phyloP scores from a whole-genome alignment of 2,329 filamentous ascomycete genomes.

The Sphaerostilbella broomeana region DNA sequence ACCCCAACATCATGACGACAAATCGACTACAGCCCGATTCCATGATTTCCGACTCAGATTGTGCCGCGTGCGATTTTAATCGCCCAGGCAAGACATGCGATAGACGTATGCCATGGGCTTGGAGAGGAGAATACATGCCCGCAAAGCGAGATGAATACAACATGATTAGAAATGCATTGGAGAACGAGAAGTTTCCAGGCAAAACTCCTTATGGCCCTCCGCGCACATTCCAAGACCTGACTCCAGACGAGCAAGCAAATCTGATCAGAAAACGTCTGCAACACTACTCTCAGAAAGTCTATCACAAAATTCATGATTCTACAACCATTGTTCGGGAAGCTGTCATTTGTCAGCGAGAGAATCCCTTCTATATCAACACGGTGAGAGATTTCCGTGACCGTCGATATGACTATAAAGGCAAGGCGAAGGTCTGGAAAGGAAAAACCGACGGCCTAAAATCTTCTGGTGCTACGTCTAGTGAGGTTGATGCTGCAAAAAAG shows the following conservation, averaged over 20 bases:
- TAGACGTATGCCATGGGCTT: slow-evolving; percentile 88
- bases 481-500: slow-evolving; percentile 94
- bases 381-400: slow-evolving; percentile 94
- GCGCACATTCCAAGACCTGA: slow-evolving; percentile 74
- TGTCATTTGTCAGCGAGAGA: slow-evolving; percentile 96
- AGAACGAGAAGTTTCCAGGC: slow-evolving; percentile 88
- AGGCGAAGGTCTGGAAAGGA: slow-evolving; percentile 97
- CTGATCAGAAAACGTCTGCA: slow-evolving; percentile 82
- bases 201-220: slow-evolving; percentile 62
- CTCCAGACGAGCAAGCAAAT: slow-evolving; percentile 71
- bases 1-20: slow-evolving; percentile 99
- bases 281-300: slow-evolving; percentile 95
- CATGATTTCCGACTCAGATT: slow-evolving; percentile 96
- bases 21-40: slow-evolving; percentile 96
- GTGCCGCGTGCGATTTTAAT: slow-evolving; percentile 97
- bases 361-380: slow-evolving; percentile 96
- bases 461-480: slow-evolving; percentile 64
- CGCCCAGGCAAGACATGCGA: slow-evolving; percentile 96
- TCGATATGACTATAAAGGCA: slow-evolving; percentile 96
- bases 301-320: slow-evolving; percentile 96
- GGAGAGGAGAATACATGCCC: slow-evolving; percentile 94
- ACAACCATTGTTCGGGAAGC: slow-evolving; percentile 90
- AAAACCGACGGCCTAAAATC: slow-evolving; percentile 85
- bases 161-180: slow-evolving; percentile 88
- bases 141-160: slow-evolving; percentile 98